These are phyloP conservation scores for Chamaecrista fasciculata DNA, from an alignment of 306 rosid species.

Conservation along the genomic window DNA sequence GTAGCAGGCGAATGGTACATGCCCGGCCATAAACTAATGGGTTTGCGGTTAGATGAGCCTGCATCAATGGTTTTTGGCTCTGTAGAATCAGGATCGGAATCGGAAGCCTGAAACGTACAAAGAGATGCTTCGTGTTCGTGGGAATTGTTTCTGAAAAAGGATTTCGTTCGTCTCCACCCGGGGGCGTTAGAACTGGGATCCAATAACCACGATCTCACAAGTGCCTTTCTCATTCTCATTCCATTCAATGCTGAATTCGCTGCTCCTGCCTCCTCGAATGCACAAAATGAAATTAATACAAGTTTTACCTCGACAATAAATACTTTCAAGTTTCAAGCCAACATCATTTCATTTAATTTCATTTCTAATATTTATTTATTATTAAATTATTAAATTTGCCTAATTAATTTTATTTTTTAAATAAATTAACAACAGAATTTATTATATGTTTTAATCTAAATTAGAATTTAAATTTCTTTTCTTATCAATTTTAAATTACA, in stretches of 20 bases:
- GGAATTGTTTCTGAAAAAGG: not conserved
- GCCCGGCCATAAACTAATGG: constrained; percentile 69
- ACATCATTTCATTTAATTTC: too few species aligned
- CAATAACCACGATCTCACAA: not conserved
- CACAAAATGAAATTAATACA: not conserved
- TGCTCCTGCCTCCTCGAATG: not conserved
- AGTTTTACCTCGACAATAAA: not conserved
- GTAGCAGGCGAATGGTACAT: constrained; percentile 76
- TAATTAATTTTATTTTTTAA: too few species aligned
- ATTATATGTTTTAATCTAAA: too few species aligned
- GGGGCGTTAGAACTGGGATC: not conserved
- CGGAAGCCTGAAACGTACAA: not conserved
- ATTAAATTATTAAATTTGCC: too few species aligned
- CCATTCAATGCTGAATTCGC: not conserved
- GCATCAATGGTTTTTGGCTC: constrained; percentile 49
- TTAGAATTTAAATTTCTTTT: too few species aligned
- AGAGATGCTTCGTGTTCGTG: not conserved
- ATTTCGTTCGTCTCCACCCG: not conserved
- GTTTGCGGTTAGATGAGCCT: constrained; percentile 64
- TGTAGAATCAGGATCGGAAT: constrained; percentile 27
- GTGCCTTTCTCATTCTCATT: not conserved
- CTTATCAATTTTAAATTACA: too few species aligned
- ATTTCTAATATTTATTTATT: too few species aligned
- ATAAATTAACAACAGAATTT: too few species aligned
- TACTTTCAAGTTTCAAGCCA: not conserved